phyloP scores from a whole-genome alignment of 1,284 basidiomycete species.

The Trichosporon sp. region DNA sequence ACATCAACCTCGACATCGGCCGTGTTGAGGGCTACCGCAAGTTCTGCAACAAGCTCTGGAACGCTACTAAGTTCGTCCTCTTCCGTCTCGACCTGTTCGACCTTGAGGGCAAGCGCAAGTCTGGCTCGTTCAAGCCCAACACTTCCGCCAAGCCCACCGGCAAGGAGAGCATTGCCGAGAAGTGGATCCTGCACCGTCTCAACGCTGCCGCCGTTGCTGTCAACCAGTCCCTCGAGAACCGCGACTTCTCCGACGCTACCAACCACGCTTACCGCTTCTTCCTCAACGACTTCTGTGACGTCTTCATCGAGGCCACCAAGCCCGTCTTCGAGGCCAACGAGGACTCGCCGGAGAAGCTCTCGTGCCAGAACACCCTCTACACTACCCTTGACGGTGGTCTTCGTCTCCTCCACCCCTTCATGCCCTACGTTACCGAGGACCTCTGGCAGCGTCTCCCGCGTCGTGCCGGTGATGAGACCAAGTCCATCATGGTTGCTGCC shows the following conservation, averaged over 20 bases:
- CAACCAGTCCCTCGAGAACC: constrained; percentile 68
- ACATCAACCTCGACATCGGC: constrained; percentile 92
- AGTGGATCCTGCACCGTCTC: constrained; percentile 93
- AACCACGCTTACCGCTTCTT: constrained; percentile 87
- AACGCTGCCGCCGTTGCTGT: constrained; percentile 74
- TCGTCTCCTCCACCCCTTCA: constrained; percentile 90
- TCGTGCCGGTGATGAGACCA: constrained; percentile 70
- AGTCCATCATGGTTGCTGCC: constrained; percentile 81
- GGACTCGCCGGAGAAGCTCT: constrained; percentile 60
- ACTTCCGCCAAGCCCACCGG: constrained; percentile 72
- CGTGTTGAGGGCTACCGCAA: constrained; percentile 99
- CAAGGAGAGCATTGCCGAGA: constrained; percentile 84
- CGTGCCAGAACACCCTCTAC: constrained; percentile 94
- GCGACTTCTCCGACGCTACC: constrained; percentile 92
- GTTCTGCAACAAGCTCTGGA: constrained; percentile 99
- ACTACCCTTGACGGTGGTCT: constrained; percentile 89
- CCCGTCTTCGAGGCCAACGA: constrained; percentile 82
- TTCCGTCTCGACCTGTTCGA: constrained; percentile 69
- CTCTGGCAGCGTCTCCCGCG: constrained; percentile 94
- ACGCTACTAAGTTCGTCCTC: constrained; percentile 98
- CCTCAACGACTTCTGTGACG: constrained; percentile 97
- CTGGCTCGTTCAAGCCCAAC: constrained; percentile 68
- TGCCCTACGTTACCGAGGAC: constrained; percentile 99
- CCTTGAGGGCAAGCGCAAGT: constrained; percentile 44
- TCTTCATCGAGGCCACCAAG: constrained; percentile 99